Percentiles rank a stretch among this genome's conserved stretches.
These are phyloP conservation scores for Cytospora mali DNA, from an alignment of 2,329 filamentous ascomycete species.

Conservation along the genomic window DNA sequence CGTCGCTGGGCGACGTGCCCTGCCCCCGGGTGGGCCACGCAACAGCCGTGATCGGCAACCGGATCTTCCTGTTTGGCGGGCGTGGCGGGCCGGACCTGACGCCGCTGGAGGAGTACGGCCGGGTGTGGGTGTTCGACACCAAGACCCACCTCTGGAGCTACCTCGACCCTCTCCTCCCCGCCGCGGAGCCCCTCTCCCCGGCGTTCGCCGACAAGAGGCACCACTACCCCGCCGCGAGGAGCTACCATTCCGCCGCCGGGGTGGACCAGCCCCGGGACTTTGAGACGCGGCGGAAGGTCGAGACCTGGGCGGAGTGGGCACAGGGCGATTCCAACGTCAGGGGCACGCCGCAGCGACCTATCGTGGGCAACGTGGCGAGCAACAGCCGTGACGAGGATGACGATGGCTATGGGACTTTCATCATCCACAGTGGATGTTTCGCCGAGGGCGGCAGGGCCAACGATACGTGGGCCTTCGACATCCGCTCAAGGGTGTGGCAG, in stretches of 20 bases:
- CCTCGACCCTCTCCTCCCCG: conserved; percentile 58
- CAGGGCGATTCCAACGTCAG: conserved; percentile 56
- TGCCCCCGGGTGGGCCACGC: conserved; percentile 73
- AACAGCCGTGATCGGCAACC: conserved; percentile 66
- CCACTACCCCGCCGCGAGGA: conserved; percentile 63
- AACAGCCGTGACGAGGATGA: conserved; percentile 61
- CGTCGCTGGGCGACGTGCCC: conserved; percentile 54
- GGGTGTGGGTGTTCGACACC: conserved; percentile 77
- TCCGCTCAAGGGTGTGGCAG: conserved; percentile 66
- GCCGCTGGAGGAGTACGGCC: conserved; percentile 72
- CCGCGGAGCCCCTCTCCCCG: conserved; percentile 38
- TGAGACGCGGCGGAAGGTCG: conserved; percentile 5
- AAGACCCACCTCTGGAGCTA: conserved; percentile 64
- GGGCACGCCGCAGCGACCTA: conserved; percentile 61
- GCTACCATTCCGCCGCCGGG: conserved; percentile 67
- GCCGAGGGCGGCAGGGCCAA: conserved; percentile 51
- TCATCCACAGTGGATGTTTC: conserved; percentile 76
- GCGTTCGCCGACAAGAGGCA: conserved; percentile 33
- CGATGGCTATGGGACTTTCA: conserved; percentile 68
- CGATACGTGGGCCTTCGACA: conserved; percentile 80
- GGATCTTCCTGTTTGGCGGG: conserved; percentile 82
- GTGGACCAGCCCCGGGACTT: conserved; percentile 60
- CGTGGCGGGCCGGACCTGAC: conserved; percentile 69
- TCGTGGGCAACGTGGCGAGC: conserved; percentile 59
- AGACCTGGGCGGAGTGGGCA: conserved; percentile 57